Evolutionary conservation across 345 rosid genomes (phyloP).

Genomic region (Eucalyptus viminalis): DNA sequence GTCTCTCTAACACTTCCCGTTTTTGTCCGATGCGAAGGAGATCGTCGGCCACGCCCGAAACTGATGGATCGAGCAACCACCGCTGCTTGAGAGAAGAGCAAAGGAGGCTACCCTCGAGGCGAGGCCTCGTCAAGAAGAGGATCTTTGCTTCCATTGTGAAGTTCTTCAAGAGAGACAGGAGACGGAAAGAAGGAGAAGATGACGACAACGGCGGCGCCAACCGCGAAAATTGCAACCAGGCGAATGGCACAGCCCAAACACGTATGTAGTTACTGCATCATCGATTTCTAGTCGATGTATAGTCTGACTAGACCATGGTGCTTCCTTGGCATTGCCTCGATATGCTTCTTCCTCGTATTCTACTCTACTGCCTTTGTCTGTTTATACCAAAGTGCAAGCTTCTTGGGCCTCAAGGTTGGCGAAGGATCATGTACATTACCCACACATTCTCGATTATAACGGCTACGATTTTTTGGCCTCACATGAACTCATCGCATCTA

Average conservation of each 20-base stretch:
- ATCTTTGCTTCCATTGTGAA: background rate
- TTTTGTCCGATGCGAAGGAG: background rate
- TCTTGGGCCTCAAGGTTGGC: background rate
- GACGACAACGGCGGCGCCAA: fast-evolving
- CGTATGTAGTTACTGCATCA: background rate
- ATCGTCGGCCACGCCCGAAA: background rate
- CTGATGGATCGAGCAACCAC: background rate
- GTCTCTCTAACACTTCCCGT: background rate
- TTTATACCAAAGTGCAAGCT: background rate
- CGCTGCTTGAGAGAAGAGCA: background rate
- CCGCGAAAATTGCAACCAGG: background rate
- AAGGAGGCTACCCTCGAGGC: background rate
- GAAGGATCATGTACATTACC: background rate
- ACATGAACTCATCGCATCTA: background rate
- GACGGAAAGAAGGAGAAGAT: background rate
- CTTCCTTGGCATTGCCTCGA: background rate
- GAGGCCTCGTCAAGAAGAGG: background rate
- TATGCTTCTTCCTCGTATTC: background rate
- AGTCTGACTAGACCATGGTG: background rate
- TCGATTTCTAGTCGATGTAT: background rate
- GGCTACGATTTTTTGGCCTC: background rate
- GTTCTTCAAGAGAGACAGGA: background rate
- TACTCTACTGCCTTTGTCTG: background rate
- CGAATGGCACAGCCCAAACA: background rate
- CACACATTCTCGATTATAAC: background rate